Conservation (phyloP, 371 early-diverging fungal species). For the Mycotypha africana region DNA sequence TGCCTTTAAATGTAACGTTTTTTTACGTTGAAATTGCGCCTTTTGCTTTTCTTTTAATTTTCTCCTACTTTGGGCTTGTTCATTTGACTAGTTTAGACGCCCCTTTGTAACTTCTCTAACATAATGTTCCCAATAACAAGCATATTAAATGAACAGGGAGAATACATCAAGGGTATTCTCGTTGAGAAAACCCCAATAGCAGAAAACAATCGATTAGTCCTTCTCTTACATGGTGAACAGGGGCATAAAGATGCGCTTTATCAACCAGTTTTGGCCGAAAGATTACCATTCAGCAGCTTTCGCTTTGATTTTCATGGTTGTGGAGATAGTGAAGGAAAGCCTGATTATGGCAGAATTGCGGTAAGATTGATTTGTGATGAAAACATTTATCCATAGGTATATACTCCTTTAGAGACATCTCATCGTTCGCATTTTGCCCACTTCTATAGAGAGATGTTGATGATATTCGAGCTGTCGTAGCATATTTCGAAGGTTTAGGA, state of each 20-base stretch:
- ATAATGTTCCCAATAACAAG: too few relatives aligned
- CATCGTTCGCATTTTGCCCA: too few relatives aligned
- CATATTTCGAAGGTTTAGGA: conserved; percentile 40
- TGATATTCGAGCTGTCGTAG: conserved; percentile 39
- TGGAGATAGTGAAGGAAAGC: conserved; percentile 42
- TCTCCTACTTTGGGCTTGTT: too few relatives aligned
- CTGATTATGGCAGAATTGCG: conserved; percentile 34
- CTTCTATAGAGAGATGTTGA: conserved; percentile 28
- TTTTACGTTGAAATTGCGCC: too few relatives aligned
- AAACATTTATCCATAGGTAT: background rate
- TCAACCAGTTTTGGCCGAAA: conserved; percentile 38
- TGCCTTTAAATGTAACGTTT: too few relatives aligned
- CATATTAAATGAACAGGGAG: conserved; percentile 7
- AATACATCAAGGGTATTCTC: conserved; percentile 13
- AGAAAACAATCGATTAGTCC: conserved; percentile 5
- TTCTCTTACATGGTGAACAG: conserved; percentile 26
- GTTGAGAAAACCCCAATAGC: conserved; percentile 9
- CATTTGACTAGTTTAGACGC: too few relatives aligned
- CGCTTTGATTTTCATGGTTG: conserved; percentile 51
- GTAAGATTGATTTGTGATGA: conserved; percentile 3
- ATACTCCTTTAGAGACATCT: background rate
- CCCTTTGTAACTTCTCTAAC: too few relatives aligned
- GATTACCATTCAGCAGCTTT: conserved; percentile 38
- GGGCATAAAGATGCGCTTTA: conserved; percentile 49
- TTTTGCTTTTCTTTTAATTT: too few relatives aligned